Base-by-base conservation (phyloP, 805 yeast genomes). In the Saccharomycopsis sp. region DNA sequence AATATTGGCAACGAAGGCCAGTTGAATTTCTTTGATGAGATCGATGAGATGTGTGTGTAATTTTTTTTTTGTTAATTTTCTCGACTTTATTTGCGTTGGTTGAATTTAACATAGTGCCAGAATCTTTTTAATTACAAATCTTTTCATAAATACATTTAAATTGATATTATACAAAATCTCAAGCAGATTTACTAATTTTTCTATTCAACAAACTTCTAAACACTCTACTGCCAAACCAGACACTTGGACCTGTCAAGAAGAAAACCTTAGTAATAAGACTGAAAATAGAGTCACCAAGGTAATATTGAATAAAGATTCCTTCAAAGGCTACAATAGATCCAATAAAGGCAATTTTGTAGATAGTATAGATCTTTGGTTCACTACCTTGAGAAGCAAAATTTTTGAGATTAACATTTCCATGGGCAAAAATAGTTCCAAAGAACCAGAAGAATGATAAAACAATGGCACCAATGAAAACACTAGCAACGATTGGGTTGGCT, bases 151-250 rank as follows among this genome's bases (percentile, higher is more conserved):
- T n/a, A n/a, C n/a, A n/a, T n/a, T n/a, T n/a, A n/a, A n/a, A n/a
- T n/a, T n/a, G n/a, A n/a, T n/a, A n/a, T n/a, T n/a, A n/a, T n/a
- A n/a, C n/a, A n/a, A n/a, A n/a, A n/a, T n/a, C n/a, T n/a, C n/a
- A n/a, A n/a, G n/a, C n/a, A n/a, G n/a, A n/a, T n/a, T n/a, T n/a
- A n/a, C n/a, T n/a, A 21, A 35, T 17, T 19, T 14, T 35, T 21
- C 39, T 46, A 38, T 46, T 49, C 23, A 40, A 54, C 53, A 48
- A 67, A 40, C 59, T 65, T 53, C 79, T 67, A 51, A 84, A 67
- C 14, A 78, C 79, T 50, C 73, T 71, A n/a, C 81, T 67, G 12
- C 92, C 92, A 39, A 75, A 58, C 53, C 69, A 67, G 31, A 81
- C 54, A 23, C 78, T 63, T 26, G 80, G 67, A 1, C 75, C 65